Evolutionary conservation across 495 filamentous ascomycete species (phyloP), one percentile per base, ranked within the genome.

Genomic region (Penicillium canariense): DNA sequence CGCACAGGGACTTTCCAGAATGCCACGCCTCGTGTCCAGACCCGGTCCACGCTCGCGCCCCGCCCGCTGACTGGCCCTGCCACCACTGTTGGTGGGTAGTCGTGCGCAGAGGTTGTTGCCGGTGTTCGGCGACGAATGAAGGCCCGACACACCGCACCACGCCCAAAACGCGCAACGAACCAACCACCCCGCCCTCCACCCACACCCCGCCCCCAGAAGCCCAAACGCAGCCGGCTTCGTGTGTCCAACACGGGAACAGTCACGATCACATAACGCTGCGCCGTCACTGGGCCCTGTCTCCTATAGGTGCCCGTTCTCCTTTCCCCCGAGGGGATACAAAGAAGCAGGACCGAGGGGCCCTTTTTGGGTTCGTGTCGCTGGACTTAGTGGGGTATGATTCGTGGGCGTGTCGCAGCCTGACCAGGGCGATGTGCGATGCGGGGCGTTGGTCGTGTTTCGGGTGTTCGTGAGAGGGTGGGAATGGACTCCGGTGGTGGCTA

Each of bases 11-110:
- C n/a, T 2, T 35, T 52, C 39, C 17, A 30, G 50, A 52, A 42
- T 22, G 23, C 36, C 25, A 30, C 35, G 42, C 34, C 47, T 49
- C 47, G 48, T 50, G 49, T 53, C 50, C 25, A 53, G 50, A 53
- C 50, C 40, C 11, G 39, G 40, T 46, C 50, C 10, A 25, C 50
- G 50, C 50, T 17, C 23, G 34, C 9, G 8, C 31, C 27, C 28
- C 17, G n/a, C 38, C 27, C 28, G 27, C 49, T 52, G 6, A 52
- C 49, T 42, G 49, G 49, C 49, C n/a, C n/a, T n/a, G n/a, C n/a
- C n/a, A n/a, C n/a, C n/a, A n/a, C n/a, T n/a, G n/a, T n/a, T n/a
- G n/a, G n/a, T n/a, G n/a, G n/a, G n/a, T n/a, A n/a, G n/a, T n/a
- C n/a, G n/a, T n/a, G n/a, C n/a, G n/a, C n/a, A n/a, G n/a, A n/a